Base-by-base conservation (phyloP, 495 filamentous ascomycete species). In the Aspergillus diversus region DNA sequence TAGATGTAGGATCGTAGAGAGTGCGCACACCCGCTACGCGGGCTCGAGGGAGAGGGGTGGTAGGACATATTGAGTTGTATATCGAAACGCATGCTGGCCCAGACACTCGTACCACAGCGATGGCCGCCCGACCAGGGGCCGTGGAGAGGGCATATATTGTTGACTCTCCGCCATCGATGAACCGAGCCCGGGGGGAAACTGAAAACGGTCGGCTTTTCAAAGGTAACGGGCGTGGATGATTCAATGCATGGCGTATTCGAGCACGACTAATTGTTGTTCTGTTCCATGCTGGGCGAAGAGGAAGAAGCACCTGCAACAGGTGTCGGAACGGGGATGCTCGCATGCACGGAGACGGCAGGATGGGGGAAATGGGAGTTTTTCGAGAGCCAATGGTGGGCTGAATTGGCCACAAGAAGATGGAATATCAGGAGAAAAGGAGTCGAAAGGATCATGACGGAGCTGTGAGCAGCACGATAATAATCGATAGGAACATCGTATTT, bases 81-180 rank as follows among this genome's bases (percentile, higher is more conserved):
- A 97, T 86, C 66, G 84, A 79, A 55, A 84, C 73, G 76, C 89
- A 92, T 27, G 85, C 87, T 32, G 90, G 86, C 0, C 95, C 95
- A 16, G 95, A 97, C 27, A 96, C 81, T 35, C 95, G 85, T 46
- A 99, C 88, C 8, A 98, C 87, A 3, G 96, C 96, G 72, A 99
- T 97, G 33, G 92, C 95, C 34, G 92, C 92, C 74, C 84, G 87
- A 7, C 96, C 94, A 13, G 90, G 77, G 3, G 91, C 91, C 9
- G 95, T 96, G 0, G 95, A 97, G 4, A 98, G 80, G 0, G 96
- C 95, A 70, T 94, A 98, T 15, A 99, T 96, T 4, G 95, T 98
- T 1, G 77, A 79, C 13, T 80, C 75, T 0, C 66, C 69, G 62
- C 76, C 73, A 39, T 73, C 58, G 57, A 74, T 65, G 16, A 72